phyloP scores from a whole-genome alignment of 805 yeast species.

The Yarrowia yakushimensis region DNA sequence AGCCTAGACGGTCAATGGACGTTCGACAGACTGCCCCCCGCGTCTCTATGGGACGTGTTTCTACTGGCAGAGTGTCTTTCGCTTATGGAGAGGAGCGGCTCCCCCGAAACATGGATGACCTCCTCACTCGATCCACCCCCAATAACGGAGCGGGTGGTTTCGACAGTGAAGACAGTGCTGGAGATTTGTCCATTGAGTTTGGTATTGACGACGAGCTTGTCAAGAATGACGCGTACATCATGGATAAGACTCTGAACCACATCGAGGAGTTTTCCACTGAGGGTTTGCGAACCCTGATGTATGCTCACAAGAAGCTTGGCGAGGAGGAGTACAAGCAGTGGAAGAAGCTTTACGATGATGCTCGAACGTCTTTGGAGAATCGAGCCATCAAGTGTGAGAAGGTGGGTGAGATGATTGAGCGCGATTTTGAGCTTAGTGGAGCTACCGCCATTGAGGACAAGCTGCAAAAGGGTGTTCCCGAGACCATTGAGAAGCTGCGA shows the following conservation, averaged over 20 bases:
- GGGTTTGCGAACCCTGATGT: slow-evolving; percentile 86
- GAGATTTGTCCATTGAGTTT: slow-evolving; percentile 11
- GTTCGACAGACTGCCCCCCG: slow-evolving; percentile 10
- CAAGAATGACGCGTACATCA: slow-evolving; percentile 66
- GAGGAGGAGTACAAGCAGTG: slow-evolving; percentile 59
- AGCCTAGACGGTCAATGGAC: slow-evolving; percentile 22
- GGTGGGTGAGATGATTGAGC: slow-evolving; percentile 71
- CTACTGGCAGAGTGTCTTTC: slow-evolving; percentile 14
- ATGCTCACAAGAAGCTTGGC: slow-evolving; percentile 71
- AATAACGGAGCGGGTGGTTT: neutral
- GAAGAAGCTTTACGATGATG: slow-evolving; percentile 64
- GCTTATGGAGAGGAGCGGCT: slow-evolving; percentile 15
- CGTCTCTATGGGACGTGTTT: neutral
- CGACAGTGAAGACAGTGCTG: slow-evolving; percentile 7
- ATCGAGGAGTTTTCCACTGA: slow-evolving; percentile 93
- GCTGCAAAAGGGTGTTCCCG: slow-evolving; percentile 94
- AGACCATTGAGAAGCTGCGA: slow-evolving; percentile 84
- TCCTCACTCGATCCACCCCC: neutral
- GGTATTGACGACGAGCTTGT: slow-evolving; percentile 53
- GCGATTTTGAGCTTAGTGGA: slow-evolving; percentile 66
- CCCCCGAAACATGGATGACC: slow-evolving; percentile 22
- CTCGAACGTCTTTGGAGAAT: slow-evolving; percentile 69
- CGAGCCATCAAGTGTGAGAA: slow-evolving; percentile 64
- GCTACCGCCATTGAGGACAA: slow-evolving; percentile 98
- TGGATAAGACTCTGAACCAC: slow-evolving; percentile 83